Base-by-base conservation (phyloP, 768 basidiomycete species). In the Leccinum subtestaceum region DNA sequence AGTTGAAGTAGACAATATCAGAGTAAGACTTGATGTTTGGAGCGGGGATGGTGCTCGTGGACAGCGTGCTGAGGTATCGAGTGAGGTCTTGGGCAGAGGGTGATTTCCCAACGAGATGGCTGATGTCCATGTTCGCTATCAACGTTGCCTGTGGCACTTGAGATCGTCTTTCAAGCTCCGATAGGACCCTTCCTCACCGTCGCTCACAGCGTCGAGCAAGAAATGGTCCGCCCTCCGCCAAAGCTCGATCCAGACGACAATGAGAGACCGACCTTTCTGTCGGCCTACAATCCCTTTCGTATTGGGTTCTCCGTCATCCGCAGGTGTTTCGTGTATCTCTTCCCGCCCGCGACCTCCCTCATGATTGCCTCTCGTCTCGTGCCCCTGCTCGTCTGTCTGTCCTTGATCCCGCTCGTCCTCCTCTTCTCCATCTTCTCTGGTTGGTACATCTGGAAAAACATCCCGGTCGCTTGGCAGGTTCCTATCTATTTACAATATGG, bases 1-100 rank as follows among this genome's bases (percentile, higher is more conserved):
- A 95, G 71, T 92, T 95, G 77, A 91, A 83, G 77, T 95, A 98
- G 63, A 93, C 85, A 8, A 83, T 82, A 71, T 97, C 93, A 29
- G 91, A 70, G 71, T 92, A 95, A 0, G 85, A 77, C 70, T 91
- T 93, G 72, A 93, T 75, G 64, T 91, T 83, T 32, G 91, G 86
- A 12, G 50, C 48, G 52, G 67, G 63, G 19, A 61, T 54, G 15
- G 60, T 50, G 19, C 60, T 61, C 11, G 72, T 46, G 11, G 73
- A 65, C 13, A 85, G 65, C 8, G 66, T 67, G 10, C 68, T 38
- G 57, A 90, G 74, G 60, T 80, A 84, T 10, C 72, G 67, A 6
- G 72, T 43, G 21, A 90, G 66, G 11, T 65, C 62, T 15, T 74
- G 65, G 10, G 86, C 82, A 31, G 76, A 77, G 7, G 85, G 87